Evolutionary conservation across 2,329 filamentous ascomycete genomes (phyloP), one percentile per base, ranked within the genome.

Genomic region (Alternaria tenuissima): DNA sequence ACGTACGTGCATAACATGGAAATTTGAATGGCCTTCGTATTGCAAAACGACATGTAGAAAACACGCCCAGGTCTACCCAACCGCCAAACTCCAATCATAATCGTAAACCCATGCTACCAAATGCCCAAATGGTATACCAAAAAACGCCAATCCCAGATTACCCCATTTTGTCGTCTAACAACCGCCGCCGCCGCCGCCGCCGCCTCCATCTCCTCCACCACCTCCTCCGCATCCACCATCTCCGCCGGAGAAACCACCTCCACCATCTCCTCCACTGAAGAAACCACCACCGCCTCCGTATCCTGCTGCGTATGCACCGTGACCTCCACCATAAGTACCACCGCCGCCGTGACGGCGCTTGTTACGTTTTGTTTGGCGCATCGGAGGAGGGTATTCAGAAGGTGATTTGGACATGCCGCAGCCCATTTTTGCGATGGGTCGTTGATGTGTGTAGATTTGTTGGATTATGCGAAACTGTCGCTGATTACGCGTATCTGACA

Each of bases 381-480:
- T 65, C 28, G 65, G 61, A 8, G 59, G 61, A 11, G 65, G 58
- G 18, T 63, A 67, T 24, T 32, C n/a, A 5, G 47, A 44, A 3
- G 42, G 51, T 8, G 56, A 32, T 57, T 68, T 68, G 16, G 67
- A 70, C n/a, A 56, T 55, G 56, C 59, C 58, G 16, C 67, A 70
- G 38, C 67, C 67, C 67, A 70, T 70, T 39, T 43, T 67, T 32
- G 7, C 3, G 44, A 34, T 28, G 42, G 9, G 12, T 24, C 3
- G 20, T 26, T 18, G 30, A 24, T 28, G 9, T 52, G n/a, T 12
- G 24, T 26, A 28, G 32, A 14, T 28, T 44, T 38, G 24, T 41
- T 9, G n/a, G 4, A 12, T 20, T 41, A 9, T 7, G 39, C 18
- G 18, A 22, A 22, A 18, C 3, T 20, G 11, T 41, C 6, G 18